A percentile compares a stretch with the other conserved stretches of the same genome.
Conservation (phyloP, 441 rosid species). For the Bocquillonia castaneifolia region DNA sequence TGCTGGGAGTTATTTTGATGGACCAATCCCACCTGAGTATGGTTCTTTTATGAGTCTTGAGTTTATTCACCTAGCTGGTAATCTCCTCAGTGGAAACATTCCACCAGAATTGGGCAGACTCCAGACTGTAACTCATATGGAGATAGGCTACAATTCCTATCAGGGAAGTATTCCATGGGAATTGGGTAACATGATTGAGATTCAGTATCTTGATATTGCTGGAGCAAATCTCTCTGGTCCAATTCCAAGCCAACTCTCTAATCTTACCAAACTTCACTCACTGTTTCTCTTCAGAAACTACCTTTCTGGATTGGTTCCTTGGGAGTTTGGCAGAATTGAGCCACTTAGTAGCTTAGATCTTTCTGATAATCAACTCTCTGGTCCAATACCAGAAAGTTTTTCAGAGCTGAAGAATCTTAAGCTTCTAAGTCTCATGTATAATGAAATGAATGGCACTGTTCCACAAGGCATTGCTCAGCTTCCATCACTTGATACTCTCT, state of each 20-base stretch:
- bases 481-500: slow-evolving; percentile 71
- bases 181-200: slow-evolving; percentile 63
- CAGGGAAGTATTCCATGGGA: slow-evolving; percentile 73
- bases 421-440: slow-evolving; percentile 74
- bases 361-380: slow-evolving; percentile 72
- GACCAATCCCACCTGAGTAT: slow-evolving; percentile 65
- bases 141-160: slow-evolving; percentile 85
- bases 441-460: slow-evolving; percentile 78
- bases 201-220: slow-evolving; percentile 81
- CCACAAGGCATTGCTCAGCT: slow-evolving; percentile 67
- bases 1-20: slow-evolving; percentile 89
- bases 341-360: slow-evolving; percentile 74
- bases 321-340: slow-evolving; percentile 51
- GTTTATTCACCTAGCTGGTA: slow-evolving; percentile 83
- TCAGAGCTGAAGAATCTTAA: slow-evolving; percentile 60
- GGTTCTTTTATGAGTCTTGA: slow-evolving; percentile 69
- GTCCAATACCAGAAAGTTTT: slow-evolving; percentile 76
- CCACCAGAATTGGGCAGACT: slow-evolving; percentile 70
- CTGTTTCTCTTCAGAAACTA: slow-evolving; percentile 78
- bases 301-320: slow-evolving; percentile 58
- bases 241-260: slow-evolving; percentile 59
- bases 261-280: slow-evolving; percentile 74
- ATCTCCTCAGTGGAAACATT: slow-evolving; percentile 51
- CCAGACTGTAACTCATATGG: slow-evolving; percentile 70
- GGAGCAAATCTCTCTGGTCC: slow-evolving; percentile 72